Conservation (phyloP, 306 rosid genomes). For the Oxytropis ochrocephala region DNA sequence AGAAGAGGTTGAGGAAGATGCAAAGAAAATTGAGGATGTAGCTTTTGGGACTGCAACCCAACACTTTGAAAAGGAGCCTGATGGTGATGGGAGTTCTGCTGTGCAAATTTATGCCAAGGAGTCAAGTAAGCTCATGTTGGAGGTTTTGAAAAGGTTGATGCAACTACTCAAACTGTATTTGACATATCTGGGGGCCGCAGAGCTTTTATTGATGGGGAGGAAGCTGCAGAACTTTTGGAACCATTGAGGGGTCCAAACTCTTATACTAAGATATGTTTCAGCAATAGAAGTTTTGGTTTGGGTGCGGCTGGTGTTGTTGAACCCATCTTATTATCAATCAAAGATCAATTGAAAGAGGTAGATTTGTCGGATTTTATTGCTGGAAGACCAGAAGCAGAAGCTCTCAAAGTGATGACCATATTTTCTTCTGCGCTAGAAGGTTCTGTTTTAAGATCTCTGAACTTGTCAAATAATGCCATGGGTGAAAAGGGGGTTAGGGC, state of each 20-base stretch:
- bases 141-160: conserved; percentile 44
- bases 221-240: conserved; percentile 61
- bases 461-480: conserved; percentile 81
- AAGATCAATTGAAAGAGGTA: conserved; percentile 64
- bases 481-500: conserved; percentile 83
- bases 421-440: conserved; percentile 81
- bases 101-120: conserved; percentile 89
- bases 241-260: conserved; percentile 47
- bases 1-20: conserved; percentile 72
- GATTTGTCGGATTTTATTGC: conserved; percentile 82
- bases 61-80: conserved; percentile 71
- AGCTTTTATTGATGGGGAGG: conserved; percentile 58
- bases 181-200: conserved; percentile 79
- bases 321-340: conserved; percentile 54
- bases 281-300: conserved; percentile 84
- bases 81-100: conserved; percentile 81
- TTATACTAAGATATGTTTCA: conserved; percentile 63
- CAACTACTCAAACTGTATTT: conserved; percentile 40
- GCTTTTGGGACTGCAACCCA: conserved; percentile 65
- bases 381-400: conserved; percentile 78
- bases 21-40: conserved; percentile 50
- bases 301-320: conserved; percentile 73
- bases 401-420: conserved; percentile 71
- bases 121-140: conserved; percentile 87
- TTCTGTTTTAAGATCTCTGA: conserved; percentile 49